phyloP scores from a whole-genome alignment of 495 filamentous ascomycete genomes.

The Lepidopterella palustris region DNA sequence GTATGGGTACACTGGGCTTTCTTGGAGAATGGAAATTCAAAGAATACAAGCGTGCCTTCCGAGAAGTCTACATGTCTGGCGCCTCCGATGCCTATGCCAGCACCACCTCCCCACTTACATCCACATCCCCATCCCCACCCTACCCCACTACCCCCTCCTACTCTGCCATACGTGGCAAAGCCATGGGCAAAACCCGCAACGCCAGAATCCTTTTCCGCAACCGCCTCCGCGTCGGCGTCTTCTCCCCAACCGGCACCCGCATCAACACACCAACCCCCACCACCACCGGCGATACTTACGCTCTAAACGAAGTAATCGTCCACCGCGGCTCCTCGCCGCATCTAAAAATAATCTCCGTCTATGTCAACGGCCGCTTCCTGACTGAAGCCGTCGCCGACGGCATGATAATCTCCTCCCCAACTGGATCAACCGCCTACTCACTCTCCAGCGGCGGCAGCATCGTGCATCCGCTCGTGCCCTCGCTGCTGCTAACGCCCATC shows the following conservation, averaged over 20 bases:
- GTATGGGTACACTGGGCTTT: slow-evolving; percentile 94
- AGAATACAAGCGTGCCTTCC: slow-evolving; percentile 83
- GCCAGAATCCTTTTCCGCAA: slow-evolving; percentile 80
- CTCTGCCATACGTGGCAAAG: slow-evolving; percentile 69
- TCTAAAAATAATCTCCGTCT: slow-evolving; percentile 83
- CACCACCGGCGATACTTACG: slow-evolving; percentile 56
- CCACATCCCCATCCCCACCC: slow-evolving; percentile 7
- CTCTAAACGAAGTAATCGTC: slow-evolving; percentile 91
- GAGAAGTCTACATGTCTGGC: slow-evolving; percentile 90
- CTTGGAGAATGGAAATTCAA: slow-evolving; percentile 93
- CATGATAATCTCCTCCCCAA: slow-evolving; percentile 89
- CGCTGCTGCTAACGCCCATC: slow-evolving; percentile 85
- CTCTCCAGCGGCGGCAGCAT: slow-evolving; percentile 91
- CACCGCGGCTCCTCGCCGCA: slow-evolving; percentile 87
- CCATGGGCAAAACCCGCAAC: slow-evolving; percentile 65
- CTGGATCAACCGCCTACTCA: slow-evolving; percentile 90
- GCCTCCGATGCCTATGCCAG: slow-evolving; percentile 46
- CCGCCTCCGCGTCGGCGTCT: slow-evolving; percentile 63
- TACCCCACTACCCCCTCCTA: slow-evolving; percentile 47
- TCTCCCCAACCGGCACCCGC: slow-evolving; percentile 13
- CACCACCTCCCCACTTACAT: slow-evolving; percentile 9
- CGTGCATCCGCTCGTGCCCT: slow-evolving; percentile 84
- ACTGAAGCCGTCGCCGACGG: slow-evolving; percentile 93
- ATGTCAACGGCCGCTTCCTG: slow-evolving; percentile 72
- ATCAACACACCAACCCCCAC: slow-evolving; percentile 13